A percentile compares a stretch with the other conserved stretches of the same genome.
Evolutionary conservation across 129 eudicot genomes (phyloP).

Genomic region (Flaveria linearis): DNA sequence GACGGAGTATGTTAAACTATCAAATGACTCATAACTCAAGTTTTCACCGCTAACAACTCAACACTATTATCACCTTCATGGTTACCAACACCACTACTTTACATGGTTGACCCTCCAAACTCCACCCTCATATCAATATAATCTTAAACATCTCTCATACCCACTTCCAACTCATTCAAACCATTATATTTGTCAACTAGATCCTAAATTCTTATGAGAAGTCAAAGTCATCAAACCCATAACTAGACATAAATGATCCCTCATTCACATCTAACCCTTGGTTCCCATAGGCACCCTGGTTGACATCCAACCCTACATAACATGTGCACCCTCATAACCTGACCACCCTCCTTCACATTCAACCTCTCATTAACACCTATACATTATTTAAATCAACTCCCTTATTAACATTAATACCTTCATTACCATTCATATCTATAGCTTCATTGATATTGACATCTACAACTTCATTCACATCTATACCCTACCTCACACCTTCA

Average conservation of each 20-base stretch:
- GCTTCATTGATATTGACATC: background rate
- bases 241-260: no score
- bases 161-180: background rate
- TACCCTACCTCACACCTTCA: background rate
- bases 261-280: no score
- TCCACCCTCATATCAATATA: background rate
- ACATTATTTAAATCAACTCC: no score
- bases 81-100: no score
- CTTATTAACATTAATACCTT: no score
- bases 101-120: no score
- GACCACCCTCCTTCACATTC: background rate
- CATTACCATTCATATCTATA: background rate
- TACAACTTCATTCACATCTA: background rate
- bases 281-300: background rate
- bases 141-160: background rate
- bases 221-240: no score
- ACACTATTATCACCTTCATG: no score
- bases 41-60: no score
- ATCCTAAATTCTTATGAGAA: no score
- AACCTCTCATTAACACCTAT: background rate
- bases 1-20: no score
- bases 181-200: background rate
- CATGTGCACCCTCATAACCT: background rate
- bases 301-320: background rate
- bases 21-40: no score